Evolutionary conservation across 2,329 filamentous ascomycete genomes (phyloP), one percentile per base, ranked within the genome.

Genomic region (Colletotrichum tamarilloi): DNA sequence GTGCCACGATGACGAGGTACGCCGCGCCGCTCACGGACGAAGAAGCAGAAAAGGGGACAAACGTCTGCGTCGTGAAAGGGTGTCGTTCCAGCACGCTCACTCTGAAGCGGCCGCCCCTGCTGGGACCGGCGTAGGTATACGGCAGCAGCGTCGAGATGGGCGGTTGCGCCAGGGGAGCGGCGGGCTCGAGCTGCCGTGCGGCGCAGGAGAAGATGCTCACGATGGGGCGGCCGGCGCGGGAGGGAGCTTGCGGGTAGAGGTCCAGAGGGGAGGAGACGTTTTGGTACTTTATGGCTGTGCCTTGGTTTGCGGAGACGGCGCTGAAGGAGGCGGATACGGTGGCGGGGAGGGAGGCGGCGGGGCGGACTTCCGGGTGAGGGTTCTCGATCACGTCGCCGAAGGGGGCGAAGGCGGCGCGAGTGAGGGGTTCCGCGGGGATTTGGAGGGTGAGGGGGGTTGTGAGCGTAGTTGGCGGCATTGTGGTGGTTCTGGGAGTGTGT

Each of bases 11-110:
- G 74, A 98, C 93, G 30, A 99, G 89, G 81, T 96, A 98, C 26
- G 86, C 84, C 12, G 86, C 85, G 49, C 19, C 67, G n/a, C 53
- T 22, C 2, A 28, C 26, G 19, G 42, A 24, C n/a, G 32, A 22
- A 22, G 62, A 56, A n/a, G 84, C 83, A 12, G 83, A 89, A 63
- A 98, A 85, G 0, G 97, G 97, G 56, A 94, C 89, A 82, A 99
- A 98, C 0, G 95, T 98, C 85, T 99, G 97, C 1, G 94, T 94
- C 1, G 97, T 98, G 83, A 92, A 98, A 0, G 97, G 96, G 82
- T 99, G 97, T 52, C 97, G 89, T 82, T 99, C 97, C 35, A 98
- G 89, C 70, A 98, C 90, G 24, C 84, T 83, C 67, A 98, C 88
- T 58, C 89, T 86, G 80, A 98, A 94, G 26, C 72, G 73, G 75